Percentiles rank a stretch among this genome's conserved stretches.
phyloP scores from a whole-genome alignment of 2,329 filamentous ascomycete species.

The Fusarium poae region DNA sequence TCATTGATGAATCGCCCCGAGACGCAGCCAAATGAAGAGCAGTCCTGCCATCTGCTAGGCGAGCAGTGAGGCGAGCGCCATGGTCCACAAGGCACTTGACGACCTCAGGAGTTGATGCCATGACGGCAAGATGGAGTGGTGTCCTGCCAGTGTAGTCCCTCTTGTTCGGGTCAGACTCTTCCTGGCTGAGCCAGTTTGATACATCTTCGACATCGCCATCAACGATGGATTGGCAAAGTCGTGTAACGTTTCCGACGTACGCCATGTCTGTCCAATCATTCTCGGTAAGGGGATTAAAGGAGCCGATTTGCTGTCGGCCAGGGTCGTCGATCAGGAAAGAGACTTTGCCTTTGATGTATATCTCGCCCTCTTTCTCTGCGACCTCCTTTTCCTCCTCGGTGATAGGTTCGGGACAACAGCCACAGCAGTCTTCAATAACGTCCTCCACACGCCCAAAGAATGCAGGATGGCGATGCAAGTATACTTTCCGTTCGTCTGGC shows the following conservation, averaged over 20 bases:
- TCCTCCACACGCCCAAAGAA: constrained; percentile 84
- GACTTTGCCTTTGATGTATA: constrained; percentile 80
- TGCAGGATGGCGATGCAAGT: constrained; percentile 85
- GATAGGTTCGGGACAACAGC: constrained; percentile 76
- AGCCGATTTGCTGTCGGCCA: constrained; percentile 77
- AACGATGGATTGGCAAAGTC: constrained; percentile 84
- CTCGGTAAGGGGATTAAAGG: constrained; percentile 84
- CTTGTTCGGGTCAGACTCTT: constrained; percentile 77
- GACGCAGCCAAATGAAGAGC: constrained; percentile 85
- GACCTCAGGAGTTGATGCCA: constrained; percentile 75
- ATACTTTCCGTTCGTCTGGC: constrained; percentile 77
- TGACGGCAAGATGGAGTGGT: constrained; percentile 81
- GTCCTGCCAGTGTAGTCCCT: constrained; percentile 84
- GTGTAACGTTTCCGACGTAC: constrained; percentile 83
- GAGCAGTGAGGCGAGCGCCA: constrained; percentile 78
- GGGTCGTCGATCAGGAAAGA: constrained; percentile 84
- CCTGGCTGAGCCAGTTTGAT: constrained; percentile 75
- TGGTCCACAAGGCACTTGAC: constrained; percentile 78
- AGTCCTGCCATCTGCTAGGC: constrained; percentile 83
- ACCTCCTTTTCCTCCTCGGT: constrained; percentile 80
- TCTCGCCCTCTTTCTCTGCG: constrained; percentile 78
- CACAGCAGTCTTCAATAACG: constrained; percentile 85
- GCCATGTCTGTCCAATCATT: constrained; percentile 94
- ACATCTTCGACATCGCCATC: constrained; percentile 79
- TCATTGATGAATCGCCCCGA: constrained; percentile 75